Evolutionary conservation across 306 rosid species (phyloP).

Genomic region (Hylodesmum podocarpum): DNA sequence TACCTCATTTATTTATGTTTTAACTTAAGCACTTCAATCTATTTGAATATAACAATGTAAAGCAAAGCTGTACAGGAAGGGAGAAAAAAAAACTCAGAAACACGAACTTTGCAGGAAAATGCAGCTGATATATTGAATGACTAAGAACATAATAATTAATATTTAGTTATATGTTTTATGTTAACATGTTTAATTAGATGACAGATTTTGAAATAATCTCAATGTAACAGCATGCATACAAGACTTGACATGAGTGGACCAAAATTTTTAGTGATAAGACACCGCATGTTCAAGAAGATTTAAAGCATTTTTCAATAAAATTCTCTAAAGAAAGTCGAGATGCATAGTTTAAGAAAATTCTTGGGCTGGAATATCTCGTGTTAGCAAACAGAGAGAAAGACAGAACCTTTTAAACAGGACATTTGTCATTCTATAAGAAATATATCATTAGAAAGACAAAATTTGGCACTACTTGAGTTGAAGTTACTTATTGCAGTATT

Average conservation of each 20-base stretch:
- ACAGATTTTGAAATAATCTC: not conserved
- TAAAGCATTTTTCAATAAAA: conserved; percentile 3
- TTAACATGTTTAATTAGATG: not conserved
- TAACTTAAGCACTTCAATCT: not conserved
- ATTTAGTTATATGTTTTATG: not conserved
- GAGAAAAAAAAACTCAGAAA: not conserved
- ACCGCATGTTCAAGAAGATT: conserved; percentile 2
- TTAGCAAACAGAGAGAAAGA: not conserved
- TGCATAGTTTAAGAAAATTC: not conserved
- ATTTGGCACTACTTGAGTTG: conserved; percentile 1
- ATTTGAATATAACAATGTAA: not conserved
- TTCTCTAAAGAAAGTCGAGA: not conserved
- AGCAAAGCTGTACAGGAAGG: not conserved
- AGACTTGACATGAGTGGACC: not conserved
- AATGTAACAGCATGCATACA: not conserved
- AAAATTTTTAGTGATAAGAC: not conserved
- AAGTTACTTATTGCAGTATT: conserved; percentile 4
- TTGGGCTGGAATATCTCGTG: conserved; percentile 8
- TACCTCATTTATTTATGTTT: not conserved
- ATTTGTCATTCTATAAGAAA: not conserved
- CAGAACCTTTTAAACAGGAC: not conserved
- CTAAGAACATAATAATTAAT: not conserved
- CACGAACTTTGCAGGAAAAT: not conserved
- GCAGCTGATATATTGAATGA: not conserved
- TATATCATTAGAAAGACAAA: not conserved